Percentiles rank a stretch among this genome's conserved stretches.
Evolutionary conservation across 208 protist genomes (phyloP).

Genomic region (Leishmania arabica): DNA sequence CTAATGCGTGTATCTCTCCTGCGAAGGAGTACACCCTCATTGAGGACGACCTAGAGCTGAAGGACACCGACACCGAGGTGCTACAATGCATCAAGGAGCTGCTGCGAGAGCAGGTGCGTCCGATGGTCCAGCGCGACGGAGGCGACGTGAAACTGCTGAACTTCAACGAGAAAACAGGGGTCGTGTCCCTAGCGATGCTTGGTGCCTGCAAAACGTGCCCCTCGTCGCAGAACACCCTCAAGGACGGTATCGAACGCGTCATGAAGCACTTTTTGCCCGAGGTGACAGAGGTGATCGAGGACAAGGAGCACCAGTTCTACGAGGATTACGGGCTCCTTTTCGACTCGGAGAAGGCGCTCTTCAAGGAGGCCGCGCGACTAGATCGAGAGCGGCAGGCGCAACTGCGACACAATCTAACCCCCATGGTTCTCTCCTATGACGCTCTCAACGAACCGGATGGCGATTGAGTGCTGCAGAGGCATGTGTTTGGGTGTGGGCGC

Average conservation of each 20-base stretch:
- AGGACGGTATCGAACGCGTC: conserved; percentile 91
- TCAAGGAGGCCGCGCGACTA: conserved; percentile 64
- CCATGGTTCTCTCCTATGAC: conserved; percentile 69
- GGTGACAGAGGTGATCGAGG: conserved; percentile 78
- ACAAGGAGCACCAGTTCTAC: conserved; percentile 80
- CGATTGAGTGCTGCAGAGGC: conserved; percentile 28
- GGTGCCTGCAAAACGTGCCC: conserved; percentile 91
- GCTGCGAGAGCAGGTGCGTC: conserved; percentile 87
- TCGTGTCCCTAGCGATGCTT: conserved; percentile 91
- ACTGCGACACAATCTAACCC: conserved; percentile 50
- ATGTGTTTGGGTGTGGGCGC: too few relatives aligned
- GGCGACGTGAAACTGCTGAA: conserved; percentile 90
- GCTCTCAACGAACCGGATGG: conserved; percentile 88
- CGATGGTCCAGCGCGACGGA: conserved; percentile 94
- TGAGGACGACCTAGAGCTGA: conserved; percentile 78
- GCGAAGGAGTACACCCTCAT: conserved; percentile 79
- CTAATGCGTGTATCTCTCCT: conserved; percentile 67
- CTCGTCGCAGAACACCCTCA: conserved; percentile 89
- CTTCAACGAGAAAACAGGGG: conserved; percentile 87
- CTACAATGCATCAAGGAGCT: conserved; percentile 95
- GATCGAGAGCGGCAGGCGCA: conserved; percentile 56
- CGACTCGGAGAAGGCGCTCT: conserved; percentile 79
- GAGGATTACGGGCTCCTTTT: conserved; percentile 82
- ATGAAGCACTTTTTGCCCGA: conserved; percentile 94
- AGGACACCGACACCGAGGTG: conserved; percentile 82